A percentile compares a stretch with the other conserved stretches of the same genome.
Evolutionary conservation across 2,329 filamentous ascomycete species (phyloP).

Genomic region (Leptoxyphium fumago): DNA sequence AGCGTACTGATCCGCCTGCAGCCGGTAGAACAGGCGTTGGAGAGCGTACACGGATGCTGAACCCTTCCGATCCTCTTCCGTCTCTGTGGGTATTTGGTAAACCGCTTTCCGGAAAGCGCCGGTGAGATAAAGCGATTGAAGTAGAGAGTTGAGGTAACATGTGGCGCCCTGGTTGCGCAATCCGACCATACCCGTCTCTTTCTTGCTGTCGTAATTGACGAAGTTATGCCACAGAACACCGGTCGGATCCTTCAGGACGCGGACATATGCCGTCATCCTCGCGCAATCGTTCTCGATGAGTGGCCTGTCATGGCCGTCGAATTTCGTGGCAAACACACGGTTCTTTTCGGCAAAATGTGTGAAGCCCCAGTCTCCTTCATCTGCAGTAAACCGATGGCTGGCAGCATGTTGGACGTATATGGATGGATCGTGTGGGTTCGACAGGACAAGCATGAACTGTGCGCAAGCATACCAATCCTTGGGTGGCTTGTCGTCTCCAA

Average conservation of each 20-base stretch:
- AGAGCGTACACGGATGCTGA: slow-evolving; percentile 68
- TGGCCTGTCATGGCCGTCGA: slow-evolving; percentile 54
- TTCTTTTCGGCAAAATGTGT: slow-evolving; percentile 87
- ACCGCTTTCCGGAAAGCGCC: slow-evolving; percentile 95
- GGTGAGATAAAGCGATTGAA: slow-evolving; percentile 34
- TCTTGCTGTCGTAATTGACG: slow-evolving; percentile 95
- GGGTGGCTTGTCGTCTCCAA: slow-evolving; percentile 56
- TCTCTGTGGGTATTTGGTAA: slow-evolving; percentile 88
- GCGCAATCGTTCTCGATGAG: slow-evolving; percentile 63
- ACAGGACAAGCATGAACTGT: slow-evolving; percentile 85
- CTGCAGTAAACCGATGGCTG: slow-evolving; percentile 90
- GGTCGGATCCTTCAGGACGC: slow-evolving; percentile 73
- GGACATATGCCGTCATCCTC: slow-evolving; percentile 70
- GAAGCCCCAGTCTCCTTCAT: slow-evolving; percentile 97
- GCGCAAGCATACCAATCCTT: slow-evolving; percentile 95
- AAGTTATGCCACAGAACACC: slow-evolving; percentile 87
- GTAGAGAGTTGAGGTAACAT: slow-evolving; percentile 37
- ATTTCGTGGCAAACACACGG: slow-evolving; percentile 65
- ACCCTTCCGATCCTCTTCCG: slow-evolving; percentile 66
- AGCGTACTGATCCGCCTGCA: slow-evolving; percentile 72
- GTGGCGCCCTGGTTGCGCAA: slow-evolving; percentile 87
- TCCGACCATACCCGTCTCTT: slow-evolving; percentile 92
- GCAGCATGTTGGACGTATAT: slow-evolving; percentile 63
- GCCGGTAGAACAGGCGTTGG: slow-evolving; percentile 84
- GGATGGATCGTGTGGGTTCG: slow-evolving; percentile 85